Evolutionary conservation across 495 filamentous ascomycete species (phyloP).

Genomic region (Hypomontagnella submonticulosa): DNA sequence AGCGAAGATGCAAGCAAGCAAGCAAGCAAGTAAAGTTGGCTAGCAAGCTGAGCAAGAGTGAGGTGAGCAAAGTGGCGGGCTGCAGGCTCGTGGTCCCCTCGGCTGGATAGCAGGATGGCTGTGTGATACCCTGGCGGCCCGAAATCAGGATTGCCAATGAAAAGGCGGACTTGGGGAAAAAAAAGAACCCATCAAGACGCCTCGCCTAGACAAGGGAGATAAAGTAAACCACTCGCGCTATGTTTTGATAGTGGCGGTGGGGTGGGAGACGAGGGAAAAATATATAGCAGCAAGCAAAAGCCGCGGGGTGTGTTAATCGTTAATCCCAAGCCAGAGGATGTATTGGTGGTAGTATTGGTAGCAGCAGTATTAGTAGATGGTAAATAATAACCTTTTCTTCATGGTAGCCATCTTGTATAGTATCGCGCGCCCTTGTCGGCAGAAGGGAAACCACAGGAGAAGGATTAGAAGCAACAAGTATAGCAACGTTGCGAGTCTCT

Average conservation of each 20-base stretch:
- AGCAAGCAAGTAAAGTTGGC: constrained; percentile 20
- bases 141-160: constrained; percentile 39
- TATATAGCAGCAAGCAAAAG: constrained; percentile 7
- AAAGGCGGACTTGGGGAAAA: constrained; percentile 22
- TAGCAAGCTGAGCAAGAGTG: constrained; percentile 11
- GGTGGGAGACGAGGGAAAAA: constrained; percentile 34
- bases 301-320: constrained; percentile 39
- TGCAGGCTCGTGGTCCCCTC: constrained; percentile 29
- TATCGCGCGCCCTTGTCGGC: constrained; percentile 30
- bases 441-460: constrained; percentile 14
- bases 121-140: constrained; percentile 35
- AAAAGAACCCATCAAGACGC: constrained; percentile 17
- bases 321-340: constrained; percentile 29
- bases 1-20: constrained; percentile 30
- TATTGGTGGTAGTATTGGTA: constrained; percentile 5
- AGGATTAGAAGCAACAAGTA: constrained; percentile 11
- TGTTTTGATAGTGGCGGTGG: constrained; percentile 29
- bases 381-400: constrained; percentile 48
- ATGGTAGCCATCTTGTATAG: constrained; percentile 43
- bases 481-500: constrained; percentile 2
- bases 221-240: constrained; percentile 10
- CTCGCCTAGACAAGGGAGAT: constrained; percentile 22
- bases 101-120: constrained; percentile 16
- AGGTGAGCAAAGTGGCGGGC: constrained; percentile 26
- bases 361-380: constrained; percentile 26